Evolutionary conservation across 345 rosid species (phyloP), one percentile per base, ranked within the genome.

Genomic region (Erucastrum elatum): DNA sequence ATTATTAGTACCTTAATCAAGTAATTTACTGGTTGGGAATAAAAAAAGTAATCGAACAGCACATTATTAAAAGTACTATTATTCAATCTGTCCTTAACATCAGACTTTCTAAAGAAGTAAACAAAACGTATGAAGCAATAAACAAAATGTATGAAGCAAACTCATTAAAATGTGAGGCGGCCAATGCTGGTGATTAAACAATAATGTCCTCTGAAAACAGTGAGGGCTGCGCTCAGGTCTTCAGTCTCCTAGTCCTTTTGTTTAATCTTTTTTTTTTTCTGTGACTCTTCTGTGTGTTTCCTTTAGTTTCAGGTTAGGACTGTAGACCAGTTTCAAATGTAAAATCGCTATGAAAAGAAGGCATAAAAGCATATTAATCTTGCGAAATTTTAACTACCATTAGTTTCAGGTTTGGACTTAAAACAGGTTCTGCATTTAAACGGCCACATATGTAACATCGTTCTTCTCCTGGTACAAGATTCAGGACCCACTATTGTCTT

Each of bases 321-420:
- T 29, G 17, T 29, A 44, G 70, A 80, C 78, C 80, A 83, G 49
- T 44, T 58, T 53, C 85, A 83, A 82, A 84, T 76, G 84, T 83
- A 75, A 78, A 75, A 80, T 73, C 80, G 70, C 64, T 86, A 13
- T 30, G 39, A 30, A 30, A 30, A 30, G 16, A 80, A 83, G 76
- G 85, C 72, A 11, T 49, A 34, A 33, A 33, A 81, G 84, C 6
- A 59, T 11, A 17, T 49, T 51, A 25, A 74, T 74, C 61, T 63
- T 73, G 67, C 13, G 2, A 33, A 60, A 64, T 63, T 39, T 59
- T 63, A 37, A 64, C 58, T 21, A 21, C 1, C 21, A 21, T 21
- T 21, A 21, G 21, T 21, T 21, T 21, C 21, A 21, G 21, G 21
- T 21, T 21, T 21, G 21, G 21, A 21, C 21, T 21, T 21, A 21